Base-by-base conservation (phyloP, 257 asterid genomes). In the Primulina tabacum region DNA sequence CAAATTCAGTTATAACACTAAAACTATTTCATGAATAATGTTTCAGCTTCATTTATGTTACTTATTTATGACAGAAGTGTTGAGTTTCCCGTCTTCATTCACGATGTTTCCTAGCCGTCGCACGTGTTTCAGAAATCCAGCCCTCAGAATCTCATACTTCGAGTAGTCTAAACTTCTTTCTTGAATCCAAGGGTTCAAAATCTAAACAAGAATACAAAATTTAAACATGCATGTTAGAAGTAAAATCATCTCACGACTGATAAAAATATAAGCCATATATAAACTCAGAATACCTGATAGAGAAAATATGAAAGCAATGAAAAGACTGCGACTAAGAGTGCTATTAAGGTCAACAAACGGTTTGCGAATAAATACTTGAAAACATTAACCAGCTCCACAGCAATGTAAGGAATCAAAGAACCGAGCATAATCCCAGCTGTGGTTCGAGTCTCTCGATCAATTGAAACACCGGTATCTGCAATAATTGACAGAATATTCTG, bases 161-260 rank as follows among this genome's bases (percentile, higher is more conserved):
- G 88, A 70, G 74, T 85, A 85, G 67, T 76, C 82, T 38, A 85
- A 79, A 53, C 88, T 85, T 78, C 90, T 85, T 55, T 83, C 65
- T 59, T 85, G 90, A 70, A 87, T 78, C 93, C 87, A 85, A 30
- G 93, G 93, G 59, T 83, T 32, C 78, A 60, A 56, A 37, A 83
- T 77, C 90, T 87, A 82, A 50, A 55, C 14, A 74, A 43, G n/a
- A 61, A 24, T 40, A 65, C 71, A 55, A 62, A 34, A 26, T 50
- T 38, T 35, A 20, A 35, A 17, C 18, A 21, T 43, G 5, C 18
- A 21, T 43, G 5, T 53, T 12, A 28, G 76, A 50, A 20, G 40
- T 34, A 8, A 55, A 55, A 55, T 75, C 43, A 8, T 18, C 58
- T 10, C 43, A 47, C 9, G 2, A n/a, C 16, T 26, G 38, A 35